Percentiles rank a stretch among this genome's conserved stretches.
These are phyloP conservation scores for Yarrowia porcina DNA, from an alignment of 805 yeast species.

Conservation along the genomic window DNA sequence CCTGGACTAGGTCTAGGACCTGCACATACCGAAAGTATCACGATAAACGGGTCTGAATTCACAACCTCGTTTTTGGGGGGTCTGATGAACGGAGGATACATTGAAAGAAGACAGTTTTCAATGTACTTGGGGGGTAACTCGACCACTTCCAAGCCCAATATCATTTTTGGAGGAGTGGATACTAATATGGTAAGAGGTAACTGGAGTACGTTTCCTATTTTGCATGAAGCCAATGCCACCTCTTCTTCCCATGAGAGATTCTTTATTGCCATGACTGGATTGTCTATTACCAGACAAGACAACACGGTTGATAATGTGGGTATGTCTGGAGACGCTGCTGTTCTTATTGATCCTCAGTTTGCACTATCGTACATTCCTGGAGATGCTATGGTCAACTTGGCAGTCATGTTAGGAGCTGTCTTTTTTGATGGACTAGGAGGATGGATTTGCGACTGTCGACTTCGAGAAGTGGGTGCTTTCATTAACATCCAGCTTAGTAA, in stretches of 20 bases:
- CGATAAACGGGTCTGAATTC: not conserved
- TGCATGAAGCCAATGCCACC: slow-evolving; percentile 5
- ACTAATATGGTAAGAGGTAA: slow-evolving; percentile 11
- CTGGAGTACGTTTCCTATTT: slow-evolving; percentile 18
- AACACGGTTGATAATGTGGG: slow-evolving; percentile 2
- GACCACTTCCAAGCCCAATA: not conserved
- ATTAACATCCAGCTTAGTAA: slow-evolving; percentile 16
- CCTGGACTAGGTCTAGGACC: slow-evolving; percentile 17
- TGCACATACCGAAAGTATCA: not conserved
- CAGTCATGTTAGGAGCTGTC: slow-evolving; percentile 8
- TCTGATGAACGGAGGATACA: not conserved
- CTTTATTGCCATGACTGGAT: slow-evolving; percentile 8
- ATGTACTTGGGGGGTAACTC: slow-evolving; percentile 11
- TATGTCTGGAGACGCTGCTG: slow-evolving; percentile 9
- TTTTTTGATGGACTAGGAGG: slow-evolving; percentile 11
- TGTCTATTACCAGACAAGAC: not conserved
- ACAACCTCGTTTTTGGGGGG: slow-evolving; percentile 2
- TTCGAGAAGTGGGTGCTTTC: not conserved
- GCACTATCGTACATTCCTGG: slow-evolving; percentile 10
- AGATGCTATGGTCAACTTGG: slow-evolving; percentile 10
- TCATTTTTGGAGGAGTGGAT: slow-evolving; percentile 23
- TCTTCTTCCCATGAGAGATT: not conserved
- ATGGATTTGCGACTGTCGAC: slow-evolving; percentile 7
- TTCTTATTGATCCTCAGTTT: not conserved
- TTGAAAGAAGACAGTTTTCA: not conserved